A percentile compares a stretch with the other conserved stretches of the same genome.
These are phyloP conservation scores for Xanthoceras sorbifolium DNA, from an alignment of 345 rosid species.

Conservation along the genomic window DNA sequence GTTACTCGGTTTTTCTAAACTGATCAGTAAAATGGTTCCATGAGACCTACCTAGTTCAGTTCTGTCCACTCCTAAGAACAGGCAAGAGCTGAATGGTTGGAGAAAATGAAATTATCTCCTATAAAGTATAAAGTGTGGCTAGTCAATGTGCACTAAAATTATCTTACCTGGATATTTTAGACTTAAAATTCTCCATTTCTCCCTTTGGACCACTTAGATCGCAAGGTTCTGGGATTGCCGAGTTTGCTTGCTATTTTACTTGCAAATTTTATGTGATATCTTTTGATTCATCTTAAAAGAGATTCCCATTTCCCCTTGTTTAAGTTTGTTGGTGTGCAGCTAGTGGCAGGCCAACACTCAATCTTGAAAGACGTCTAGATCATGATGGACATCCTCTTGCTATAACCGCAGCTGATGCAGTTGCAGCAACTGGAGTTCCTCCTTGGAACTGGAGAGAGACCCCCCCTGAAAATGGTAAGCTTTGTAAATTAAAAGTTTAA, in stretches of 20 bases:
- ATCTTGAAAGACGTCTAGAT: constrained; percentile 94
- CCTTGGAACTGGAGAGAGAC: constrained; percentile 99
- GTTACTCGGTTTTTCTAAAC: neutral
- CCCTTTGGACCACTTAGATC: neutral
- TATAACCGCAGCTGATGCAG: constrained; percentile 81
- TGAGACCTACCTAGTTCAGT: neutral
- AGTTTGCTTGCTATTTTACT: neutral
- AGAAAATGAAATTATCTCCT: neutral
- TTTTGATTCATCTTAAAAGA: constrained; percentile 15
- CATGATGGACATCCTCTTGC: constrained; percentile 98
- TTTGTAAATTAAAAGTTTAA: constrained; percentile 15
- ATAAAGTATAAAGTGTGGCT: neutral
- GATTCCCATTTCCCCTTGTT: constrained; percentile 22
- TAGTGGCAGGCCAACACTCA: constrained; percentile 74
- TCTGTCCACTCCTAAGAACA: neutral
- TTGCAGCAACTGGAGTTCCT: constrained; percentile 82
- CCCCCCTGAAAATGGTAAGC: constrained; percentile 84
- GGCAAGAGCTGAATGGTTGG: neutral
- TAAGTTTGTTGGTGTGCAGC: constrained; percentile 52
- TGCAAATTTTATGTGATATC: constrained; percentile 12
- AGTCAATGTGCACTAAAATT: neutral
- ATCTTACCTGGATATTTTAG: neutral
- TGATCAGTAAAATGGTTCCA: neutral
- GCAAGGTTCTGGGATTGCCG: constrained; percentile 4
- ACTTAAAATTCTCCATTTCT: neutral